phyloP scores from a whole-genome alignment of 2,329 filamentous ascomycete genomes.

The Colletotrichum zoysiae region DNA sequence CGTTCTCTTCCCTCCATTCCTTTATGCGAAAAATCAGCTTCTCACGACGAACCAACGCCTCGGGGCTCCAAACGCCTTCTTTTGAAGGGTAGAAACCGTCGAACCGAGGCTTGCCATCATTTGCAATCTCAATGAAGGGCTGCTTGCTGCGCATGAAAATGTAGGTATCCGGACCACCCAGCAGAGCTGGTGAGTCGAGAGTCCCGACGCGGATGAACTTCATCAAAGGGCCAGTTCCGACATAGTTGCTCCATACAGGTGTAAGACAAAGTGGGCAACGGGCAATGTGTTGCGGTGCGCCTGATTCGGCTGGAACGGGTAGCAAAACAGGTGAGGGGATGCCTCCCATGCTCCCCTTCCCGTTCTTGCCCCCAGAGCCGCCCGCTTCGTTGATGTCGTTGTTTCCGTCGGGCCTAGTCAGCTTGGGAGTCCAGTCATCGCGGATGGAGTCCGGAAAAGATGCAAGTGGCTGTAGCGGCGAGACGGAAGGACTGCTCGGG shows the following conservation, averaged over 20 bases:
- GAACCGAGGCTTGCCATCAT: slow-evolving; percentile 54
- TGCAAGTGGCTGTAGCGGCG: slow-evolving; percentile 22
- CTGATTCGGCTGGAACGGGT: slow-evolving; percentile 55
- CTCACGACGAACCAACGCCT: slow-evolving; percentile 49
- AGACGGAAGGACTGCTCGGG: slow-evolving; percentile 44
- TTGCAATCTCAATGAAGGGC: slow-evolving; percentile 53
- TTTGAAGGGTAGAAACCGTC: slow-evolving; percentile 52
- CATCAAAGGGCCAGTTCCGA: slow-evolving; percentile 47
- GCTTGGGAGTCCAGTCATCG: slow-evolving; percentile 29
- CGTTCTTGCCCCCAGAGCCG: not conserved
- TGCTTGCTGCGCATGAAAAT: slow-evolving; percentile 57
- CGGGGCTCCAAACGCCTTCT: slow-evolving; percentile 50
- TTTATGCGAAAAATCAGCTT: slow-evolving; percentile 44
- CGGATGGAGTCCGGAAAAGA: slow-evolving; percentile 23
- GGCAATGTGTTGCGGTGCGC: slow-evolving; percentile 54
- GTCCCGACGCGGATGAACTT: slow-evolving; percentile 59
- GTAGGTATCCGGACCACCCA: slow-evolving; percentile 59
- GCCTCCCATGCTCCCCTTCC: not conserved
- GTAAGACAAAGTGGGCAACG: slow-evolving; percentile 58
- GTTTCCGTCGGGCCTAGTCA: slow-evolving; percentile 2
- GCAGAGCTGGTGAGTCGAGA: slow-evolving; percentile 53
- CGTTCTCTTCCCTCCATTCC: slow-evolving; percentile 25
- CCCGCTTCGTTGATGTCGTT: slow-evolving; percentile 1
- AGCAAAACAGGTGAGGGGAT: slow-evolving; percentile 43
- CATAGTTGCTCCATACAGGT: slow-evolving; percentile 58